Evolutionary conservation across 2,329 filamentous ascomycete species (phyloP).

Genomic region (Cercospora canescens): DNA sequence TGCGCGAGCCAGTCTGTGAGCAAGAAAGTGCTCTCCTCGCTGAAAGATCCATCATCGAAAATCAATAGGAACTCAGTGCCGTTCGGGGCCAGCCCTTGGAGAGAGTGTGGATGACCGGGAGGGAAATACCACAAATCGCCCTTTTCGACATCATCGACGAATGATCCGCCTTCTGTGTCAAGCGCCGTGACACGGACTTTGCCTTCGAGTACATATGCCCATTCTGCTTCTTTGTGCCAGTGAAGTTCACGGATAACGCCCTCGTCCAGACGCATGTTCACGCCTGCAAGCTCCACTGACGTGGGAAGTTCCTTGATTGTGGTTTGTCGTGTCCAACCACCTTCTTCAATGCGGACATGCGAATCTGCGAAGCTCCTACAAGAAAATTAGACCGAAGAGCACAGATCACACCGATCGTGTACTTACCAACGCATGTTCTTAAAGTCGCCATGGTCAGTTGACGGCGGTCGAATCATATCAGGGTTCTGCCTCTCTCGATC

Average conservation of each 20-base stretch:
- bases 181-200: constrained; percentile 70
- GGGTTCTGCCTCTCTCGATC: constrained; percentile 69
- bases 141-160: constrained; percentile 73
- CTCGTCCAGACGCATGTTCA: constrained; percentile 74
- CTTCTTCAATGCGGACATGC: constrained; percentile 60
- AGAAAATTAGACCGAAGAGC: not conserved
- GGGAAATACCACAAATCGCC: constrained; percentile 84
- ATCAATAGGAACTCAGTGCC: constrained; percentile 66
- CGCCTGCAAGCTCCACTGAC: constrained; percentile 70
- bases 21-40: constrained; percentile 69
- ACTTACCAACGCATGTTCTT: constrained; percentile 67
- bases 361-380: constrained; percentile 46
- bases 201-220: constrained; percentile 70
- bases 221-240: constrained; percentile 80
- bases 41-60: constrained; percentile 61
- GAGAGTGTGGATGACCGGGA: constrained; percentile 72
- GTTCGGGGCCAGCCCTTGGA: constrained; percentile 65
- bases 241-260: constrained; percentile 76
- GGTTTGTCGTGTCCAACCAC: constrained; percentile 75
- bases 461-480: constrained; percentile 69
- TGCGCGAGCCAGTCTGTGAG: constrained; percentile 73
- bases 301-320: constrained; percentile 65
- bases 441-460: constrained; percentile 70
- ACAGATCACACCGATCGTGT: constrained; percentile 27
- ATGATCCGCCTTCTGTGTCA: constrained; percentile 73